A percentile compares a stretch with the other conserved stretches of the same genome.
Evolutionary conservation across 345 rosid species (phyloP).

Genomic region (Diplotaxis tenuifolia): DNA sequence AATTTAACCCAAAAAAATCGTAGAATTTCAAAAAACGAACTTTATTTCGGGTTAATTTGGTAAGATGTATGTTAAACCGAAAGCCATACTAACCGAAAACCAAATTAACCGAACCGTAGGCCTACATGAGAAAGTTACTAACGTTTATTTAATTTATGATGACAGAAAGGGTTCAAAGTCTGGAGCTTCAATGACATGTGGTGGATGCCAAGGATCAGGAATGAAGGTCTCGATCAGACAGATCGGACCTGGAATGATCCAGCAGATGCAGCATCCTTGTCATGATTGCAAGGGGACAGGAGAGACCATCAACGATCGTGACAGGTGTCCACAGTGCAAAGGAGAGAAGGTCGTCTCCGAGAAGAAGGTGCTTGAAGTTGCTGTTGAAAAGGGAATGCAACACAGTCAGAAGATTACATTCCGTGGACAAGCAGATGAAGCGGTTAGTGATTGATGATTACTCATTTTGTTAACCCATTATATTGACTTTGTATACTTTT

Average conservation of each 20-base stretch:
- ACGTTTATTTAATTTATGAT: conserved; percentile 8
- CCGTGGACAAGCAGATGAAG: conserved; percentile 92
- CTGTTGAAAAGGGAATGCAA: conserved; percentile 93
- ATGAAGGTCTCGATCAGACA: conserved; percentile 39
- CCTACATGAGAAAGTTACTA: no score
- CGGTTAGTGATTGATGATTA: conserved; percentile 43
- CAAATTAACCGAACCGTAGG: no score
- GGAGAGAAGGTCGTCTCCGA: neutral
- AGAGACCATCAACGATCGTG: neutral
- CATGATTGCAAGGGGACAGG: neutral
- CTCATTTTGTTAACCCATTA: neutral
- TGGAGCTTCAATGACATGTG: conserved; percentile 69
- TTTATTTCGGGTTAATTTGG: no score
- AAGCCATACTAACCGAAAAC: no score
- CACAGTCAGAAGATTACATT: conserved; percentile 81
- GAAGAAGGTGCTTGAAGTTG: neutral
- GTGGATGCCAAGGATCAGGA: conserved; percentile 81
- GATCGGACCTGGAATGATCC: neutral
- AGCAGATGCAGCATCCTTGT: neutral
- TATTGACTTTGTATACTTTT: neutral
- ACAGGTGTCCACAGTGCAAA: neutral
- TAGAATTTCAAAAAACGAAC: no score
- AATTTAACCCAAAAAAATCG: no score
- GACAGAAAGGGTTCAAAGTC: conserved; percentile 88
- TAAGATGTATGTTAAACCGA: no score